Evolutionary conservation across 208 protist genomes (phyloP), one percentile per base, ranked within the genome.

Genomic region (Acanthamoeba lenticulata): DNA sequence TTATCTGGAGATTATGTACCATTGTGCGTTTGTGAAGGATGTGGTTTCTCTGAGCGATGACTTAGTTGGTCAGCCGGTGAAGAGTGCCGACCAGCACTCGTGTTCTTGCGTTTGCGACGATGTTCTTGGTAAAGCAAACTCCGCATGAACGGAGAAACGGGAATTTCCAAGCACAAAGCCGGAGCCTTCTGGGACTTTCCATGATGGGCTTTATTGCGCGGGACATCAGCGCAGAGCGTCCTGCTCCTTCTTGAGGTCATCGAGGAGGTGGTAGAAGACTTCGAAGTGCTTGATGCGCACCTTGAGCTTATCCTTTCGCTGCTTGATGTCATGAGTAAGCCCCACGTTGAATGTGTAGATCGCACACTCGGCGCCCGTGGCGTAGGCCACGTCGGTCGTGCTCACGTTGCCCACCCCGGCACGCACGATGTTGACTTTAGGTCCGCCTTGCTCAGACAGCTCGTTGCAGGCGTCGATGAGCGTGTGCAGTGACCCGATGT

Each of bases 311-410:
- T 94, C 55, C 69, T 74, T 92, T 3, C 62, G 55, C 57, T 38
- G 57, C 62, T 74, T 57, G 57, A 92, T 74, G 45, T 92, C 86
- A 17, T 60, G 72, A 3, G 42, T 77, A 29, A 94, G 44, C 13
- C 72, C 72, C 1, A 94, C 90, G 69, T 94, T 94, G 90, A 94
- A 94, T 4, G 47, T 69, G 55, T 94, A 94, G 69, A 94, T 83
- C 29, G 90, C 32, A 29, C 90, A 94, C 27, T 83, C 69, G 40
- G 90, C 90, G 45, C 60, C 83, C 7, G 15, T 45, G 6, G 90
- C 90, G n/a, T 67, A 94, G 44, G 60, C 90, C 60, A 94, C 67
- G 29, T 94, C 90, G 27, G 60, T 94, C 0, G 21, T 44, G 42
- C 36, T 85, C 38, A 94, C 90, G 44, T 83, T 94, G 36, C 90